These are phyloP conservation scores for Zygosaccharomyces sapae DNA, from an alignment of 1,139 yeast genomes.

Conservation along the genomic window DNA sequence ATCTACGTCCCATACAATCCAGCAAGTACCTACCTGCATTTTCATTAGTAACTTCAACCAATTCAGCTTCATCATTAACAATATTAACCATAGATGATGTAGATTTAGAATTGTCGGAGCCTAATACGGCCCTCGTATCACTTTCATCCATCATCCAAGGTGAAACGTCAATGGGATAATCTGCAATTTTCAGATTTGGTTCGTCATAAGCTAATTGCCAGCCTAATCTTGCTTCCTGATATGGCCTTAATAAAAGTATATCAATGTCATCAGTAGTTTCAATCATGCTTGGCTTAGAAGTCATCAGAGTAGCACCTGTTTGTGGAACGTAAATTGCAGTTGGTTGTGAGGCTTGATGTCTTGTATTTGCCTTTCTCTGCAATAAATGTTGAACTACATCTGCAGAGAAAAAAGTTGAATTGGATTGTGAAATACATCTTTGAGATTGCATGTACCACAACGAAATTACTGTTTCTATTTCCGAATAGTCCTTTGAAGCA, in stretches of 20 bases:
- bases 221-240: constrained; percentile 20
- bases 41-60: constrained; percentile 14
- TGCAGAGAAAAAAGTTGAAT: constrained; percentile 28
- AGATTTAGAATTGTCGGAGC: constrained; percentile 4
- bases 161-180: constrained; percentile 26
- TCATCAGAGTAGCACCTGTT: constrained; percentile 8
- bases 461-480: constrained; percentile 20
- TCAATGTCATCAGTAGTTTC: constrained; percentile 26
- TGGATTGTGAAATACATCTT: constrained; percentile 24
- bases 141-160: constrained; percentile 22
- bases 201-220: constrained; percentile 36
- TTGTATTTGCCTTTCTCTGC: constrained; percentile 18
- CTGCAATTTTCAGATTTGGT: constrained; percentile 33
- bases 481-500: constrained; percentile 18
- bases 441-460: constrained; percentile 30
- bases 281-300: constrained; percentile 6
- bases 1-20: constrained; percentile 27
- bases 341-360: constrained; percentile 15
- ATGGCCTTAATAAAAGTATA: constrained; percentile 28
- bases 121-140: constrained; percentile 7
- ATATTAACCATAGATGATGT: constrained; percentile 13
- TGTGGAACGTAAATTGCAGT: constrained; percentile 12
- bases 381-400: constrained; percentile 25
- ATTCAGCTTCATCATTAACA: constrained; percentile 17
- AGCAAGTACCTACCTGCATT: constrained; percentile 19